A percentile compares a stretch with the other conserved stretches of the same genome.
These are phyloP conservation scores for Astrocystis sublimbata DNA, from an alignment of 495 filamentous ascomycete genomes.

Conservation along the genomic window DNA sequence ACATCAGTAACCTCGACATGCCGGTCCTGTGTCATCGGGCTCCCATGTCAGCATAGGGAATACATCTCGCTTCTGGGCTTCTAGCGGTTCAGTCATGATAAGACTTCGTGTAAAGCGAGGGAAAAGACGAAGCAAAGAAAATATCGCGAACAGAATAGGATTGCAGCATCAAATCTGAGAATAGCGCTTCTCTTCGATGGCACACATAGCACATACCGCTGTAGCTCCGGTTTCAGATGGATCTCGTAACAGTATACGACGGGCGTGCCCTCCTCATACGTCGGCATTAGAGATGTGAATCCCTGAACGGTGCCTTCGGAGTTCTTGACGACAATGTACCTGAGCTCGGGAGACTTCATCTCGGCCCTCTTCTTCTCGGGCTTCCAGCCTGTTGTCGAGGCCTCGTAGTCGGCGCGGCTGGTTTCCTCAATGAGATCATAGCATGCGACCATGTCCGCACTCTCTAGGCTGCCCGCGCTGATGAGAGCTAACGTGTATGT, in stretches of 20 bases:
- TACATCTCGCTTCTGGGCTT: no score
- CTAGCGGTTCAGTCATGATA: no score
- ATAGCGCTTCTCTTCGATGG: no score
- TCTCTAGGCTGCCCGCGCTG: conserved; percentile 47
- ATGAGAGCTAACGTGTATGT: conserved; percentile 50
- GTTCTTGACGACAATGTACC: conserved; percentile 62
- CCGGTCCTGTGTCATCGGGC: conserved; percentile 49
- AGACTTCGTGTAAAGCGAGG: background rate
- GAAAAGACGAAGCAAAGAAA: background rate
- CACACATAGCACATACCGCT: no score
- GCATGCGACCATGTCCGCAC: conserved; percentile 62
- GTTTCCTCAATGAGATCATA: conserved; percentile 71
- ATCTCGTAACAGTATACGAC: conserved; percentile 91
- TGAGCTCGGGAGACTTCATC: conserved; percentile 71
- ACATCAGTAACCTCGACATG: conserved; percentile 46
- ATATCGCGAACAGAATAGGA: no score
- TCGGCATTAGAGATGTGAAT: conserved; percentile 82
- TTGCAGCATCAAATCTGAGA: no score
- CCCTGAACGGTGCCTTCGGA: conserved; percentile 47
- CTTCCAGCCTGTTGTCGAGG: conserved; percentile 68
- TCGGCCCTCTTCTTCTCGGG: conserved; percentile 67
- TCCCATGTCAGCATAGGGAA: no score
- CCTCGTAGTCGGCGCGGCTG: conserved; percentile 64
- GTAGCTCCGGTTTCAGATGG: conserved; percentile 61
- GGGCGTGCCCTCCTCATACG: conserved; percentile 70